phyloP scores from a whole-genome alignment of 2,329 filamentous ascomycete genomes.

The Orbilia javanica region DNA sequence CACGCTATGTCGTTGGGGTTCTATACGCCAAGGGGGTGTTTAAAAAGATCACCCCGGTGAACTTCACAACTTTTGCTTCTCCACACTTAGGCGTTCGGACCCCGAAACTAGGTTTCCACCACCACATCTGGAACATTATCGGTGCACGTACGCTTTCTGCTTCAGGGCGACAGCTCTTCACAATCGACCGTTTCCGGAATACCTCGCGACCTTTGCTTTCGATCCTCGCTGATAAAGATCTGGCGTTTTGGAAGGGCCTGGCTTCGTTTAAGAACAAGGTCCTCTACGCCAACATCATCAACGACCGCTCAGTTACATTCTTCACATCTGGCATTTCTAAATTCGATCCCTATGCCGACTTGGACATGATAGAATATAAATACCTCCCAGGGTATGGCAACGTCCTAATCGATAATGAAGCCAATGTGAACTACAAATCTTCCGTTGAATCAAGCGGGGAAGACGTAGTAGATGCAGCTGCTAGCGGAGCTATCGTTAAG shows the following conservation, averaged over 20 bases:
- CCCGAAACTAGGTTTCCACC: slow-evolving; percentile 75
- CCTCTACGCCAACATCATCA: slow-evolving; percentile 87
- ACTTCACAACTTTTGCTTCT: slow-evolving; percentile 92
- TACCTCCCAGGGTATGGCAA: slow-evolving; percentile 80
- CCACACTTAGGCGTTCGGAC: slow-evolving; percentile 83
- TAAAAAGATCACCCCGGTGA: slow-evolving; percentile 84
- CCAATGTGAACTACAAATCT: slow-evolving; percentile 64
- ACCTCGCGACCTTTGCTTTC: slow-evolving; percentile 84
- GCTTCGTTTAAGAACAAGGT: slow-evolving; percentile 80
- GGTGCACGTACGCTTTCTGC: slow-evolving; percentile 83
- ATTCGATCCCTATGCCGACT: slow-evolving; percentile 80
- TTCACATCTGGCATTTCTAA: slow-evolving; percentile 80
- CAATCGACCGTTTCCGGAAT: slow-evolving; percentile 84
- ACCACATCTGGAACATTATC: slow-evolving; percentile 82
- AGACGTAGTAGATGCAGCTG: neutral
- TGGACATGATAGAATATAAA: slow-evolving; percentile 77
- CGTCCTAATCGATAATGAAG: slow-evolving; percentile 78
- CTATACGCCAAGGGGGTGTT: slow-evolving; percentile 84
- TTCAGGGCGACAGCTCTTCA: slow-evolving; percentile 88
- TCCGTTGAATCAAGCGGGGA: slow-evolving; percentile 63
- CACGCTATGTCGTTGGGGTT: slow-evolving; percentile 86
- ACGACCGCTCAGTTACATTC: slow-evolving; percentile 77
- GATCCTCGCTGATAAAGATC: slow-evolving; percentile 83
- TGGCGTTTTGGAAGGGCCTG: slow-evolving; percentile 86
- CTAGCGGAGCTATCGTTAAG: neutral